A percentile compares a stretch with the other conserved stretches of the same genome.
Conservation (phyloP, 495 filamentous ascomycete genomes). For the Penicillium canescens region DNA sequence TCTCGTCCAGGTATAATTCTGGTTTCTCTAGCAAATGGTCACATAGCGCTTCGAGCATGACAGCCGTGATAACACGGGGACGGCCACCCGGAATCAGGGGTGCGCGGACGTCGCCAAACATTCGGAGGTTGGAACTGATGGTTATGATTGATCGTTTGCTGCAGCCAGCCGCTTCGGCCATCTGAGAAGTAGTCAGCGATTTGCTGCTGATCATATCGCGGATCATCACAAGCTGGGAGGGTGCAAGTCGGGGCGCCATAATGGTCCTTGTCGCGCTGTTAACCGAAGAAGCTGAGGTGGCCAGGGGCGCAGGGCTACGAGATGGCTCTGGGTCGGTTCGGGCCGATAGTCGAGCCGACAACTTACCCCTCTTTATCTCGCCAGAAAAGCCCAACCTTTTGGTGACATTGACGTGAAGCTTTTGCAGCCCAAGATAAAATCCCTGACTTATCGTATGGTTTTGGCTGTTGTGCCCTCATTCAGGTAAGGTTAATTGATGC, state of each 20-base stretch:
- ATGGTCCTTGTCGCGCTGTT: slow-evolving; percentile 4
- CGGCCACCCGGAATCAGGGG: not conserved
- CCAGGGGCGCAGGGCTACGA: not conserved
- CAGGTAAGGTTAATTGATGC: too few species aligned
- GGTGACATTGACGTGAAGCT: too few species aligned
- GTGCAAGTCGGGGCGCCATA: slow-evolving; percentile 9
- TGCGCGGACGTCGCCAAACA: slow-evolving; percentile 1
- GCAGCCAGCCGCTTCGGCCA: slow-evolving; percentile 13
- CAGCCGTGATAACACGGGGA: too few species aligned
- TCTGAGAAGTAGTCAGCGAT: slow-evolving; percentile 10
- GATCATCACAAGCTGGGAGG: slow-evolving; percentile 6
- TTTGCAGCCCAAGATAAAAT: too few species aligned
- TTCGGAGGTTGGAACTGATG: not conserved
- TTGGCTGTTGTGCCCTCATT: too few species aligned
- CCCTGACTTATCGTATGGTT: too few species aligned
- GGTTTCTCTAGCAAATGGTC: too few species aligned
- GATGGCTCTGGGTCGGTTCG: slow-evolving; percentile 8
- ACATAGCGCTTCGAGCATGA: too few species aligned
- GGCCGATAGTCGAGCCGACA: slow-evolving; percentile 2
- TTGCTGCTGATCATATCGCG: slow-evolving; percentile 13
- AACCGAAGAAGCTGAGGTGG: not conserved
- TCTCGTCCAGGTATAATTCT: too few species aligned
- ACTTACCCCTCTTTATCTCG: too few species aligned
- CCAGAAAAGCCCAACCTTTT: too few species aligned
- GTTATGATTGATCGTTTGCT: slow-evolving; percentile 1